Conservation (phyloP, 768 basidiomycete species). For the Suillus lakei region DNA sequence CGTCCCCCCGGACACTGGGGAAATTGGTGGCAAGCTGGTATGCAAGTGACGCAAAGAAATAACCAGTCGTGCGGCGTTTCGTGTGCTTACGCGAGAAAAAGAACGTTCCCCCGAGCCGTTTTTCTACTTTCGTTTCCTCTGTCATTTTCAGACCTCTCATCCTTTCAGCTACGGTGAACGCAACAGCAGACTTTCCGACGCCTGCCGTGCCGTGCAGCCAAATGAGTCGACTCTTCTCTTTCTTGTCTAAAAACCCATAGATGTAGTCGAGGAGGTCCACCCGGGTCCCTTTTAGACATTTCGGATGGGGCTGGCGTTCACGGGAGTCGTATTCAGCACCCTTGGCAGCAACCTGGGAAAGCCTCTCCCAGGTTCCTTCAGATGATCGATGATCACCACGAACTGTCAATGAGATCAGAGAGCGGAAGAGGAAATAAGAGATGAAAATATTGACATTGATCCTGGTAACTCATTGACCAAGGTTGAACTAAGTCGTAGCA, state of each 20-base stretch:
- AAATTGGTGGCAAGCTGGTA: not conserved
- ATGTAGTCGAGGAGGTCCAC: not conserved
- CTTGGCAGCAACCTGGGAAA: not conserved
- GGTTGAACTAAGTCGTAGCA: no score
- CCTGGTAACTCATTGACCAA: not conserved
- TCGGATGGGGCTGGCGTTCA: not conserved
- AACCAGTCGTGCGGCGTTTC: not conserved
- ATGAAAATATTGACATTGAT: not conserved
- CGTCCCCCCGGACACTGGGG: not conserved
- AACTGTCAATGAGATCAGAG: not conserved
- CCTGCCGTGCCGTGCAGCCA: not conserved
- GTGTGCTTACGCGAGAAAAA: slow-evolving; percentile 3
- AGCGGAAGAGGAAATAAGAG: not conserved
- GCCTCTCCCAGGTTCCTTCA: not conserved
- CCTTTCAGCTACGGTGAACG: slow-evolving; percentile 1
- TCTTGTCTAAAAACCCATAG: not conserved
- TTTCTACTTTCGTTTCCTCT: not conserved
- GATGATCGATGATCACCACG: not conserved
- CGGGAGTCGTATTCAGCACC: not conserved
- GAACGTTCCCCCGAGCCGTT: not conserved
- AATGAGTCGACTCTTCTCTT: not conserved
- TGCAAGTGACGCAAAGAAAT: not conserved
- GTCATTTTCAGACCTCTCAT: not conserved
- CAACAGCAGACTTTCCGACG: slow-evolving; percentile 4
- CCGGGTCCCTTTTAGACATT: not conserved